A percentile compares a stretch with the other conserved stretches of the same genome.
Conservation (phyloP, 176 grass and related monocot genomes). For the Avena sativa region DNA sequence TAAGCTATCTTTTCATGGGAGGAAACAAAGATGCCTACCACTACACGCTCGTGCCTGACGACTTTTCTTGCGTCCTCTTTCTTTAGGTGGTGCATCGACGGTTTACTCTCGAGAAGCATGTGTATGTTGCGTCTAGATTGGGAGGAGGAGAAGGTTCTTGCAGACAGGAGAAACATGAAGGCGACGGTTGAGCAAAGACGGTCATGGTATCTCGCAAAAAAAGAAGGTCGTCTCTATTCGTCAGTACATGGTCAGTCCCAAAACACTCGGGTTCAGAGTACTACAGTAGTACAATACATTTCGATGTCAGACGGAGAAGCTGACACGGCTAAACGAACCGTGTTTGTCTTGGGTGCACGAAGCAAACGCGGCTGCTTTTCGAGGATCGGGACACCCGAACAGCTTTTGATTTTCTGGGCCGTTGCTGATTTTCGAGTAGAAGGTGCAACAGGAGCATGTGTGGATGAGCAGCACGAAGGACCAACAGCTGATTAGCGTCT, state of each 20-base stretch:
- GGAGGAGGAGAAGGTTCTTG: neutral
- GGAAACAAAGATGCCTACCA: neutral
- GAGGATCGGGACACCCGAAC: neutral
- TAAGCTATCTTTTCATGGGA: neutral
- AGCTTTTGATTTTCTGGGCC: neutral
- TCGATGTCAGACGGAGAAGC: too few relatives aligned
- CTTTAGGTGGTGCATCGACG: neutral
- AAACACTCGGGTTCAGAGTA: neutral
- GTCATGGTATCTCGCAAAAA: neutral
- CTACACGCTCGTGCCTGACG: neutral
- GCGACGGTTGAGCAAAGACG: neutral
- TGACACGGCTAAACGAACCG: neutral
- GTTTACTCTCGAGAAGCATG: neutral
- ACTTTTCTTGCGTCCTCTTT: neutral
- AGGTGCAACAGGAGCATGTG: neutral
- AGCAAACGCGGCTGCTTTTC: neutral
- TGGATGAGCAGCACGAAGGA: neutral
- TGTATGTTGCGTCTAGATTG: constrained; percentile 10
- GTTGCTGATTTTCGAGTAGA: neutral
- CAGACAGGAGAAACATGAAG: neutral
- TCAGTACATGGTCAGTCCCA: neutral
- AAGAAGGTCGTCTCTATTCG: too few relatives aligned
- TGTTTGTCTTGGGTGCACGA: neutral
- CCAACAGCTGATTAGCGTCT: neutral
- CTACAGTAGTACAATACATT: too few relatives aligned